Evolutionary conservation across 2,329 filamentous ascomycete genomes (phyloP).

Genomic region (Neurospora sp.): DNA sequence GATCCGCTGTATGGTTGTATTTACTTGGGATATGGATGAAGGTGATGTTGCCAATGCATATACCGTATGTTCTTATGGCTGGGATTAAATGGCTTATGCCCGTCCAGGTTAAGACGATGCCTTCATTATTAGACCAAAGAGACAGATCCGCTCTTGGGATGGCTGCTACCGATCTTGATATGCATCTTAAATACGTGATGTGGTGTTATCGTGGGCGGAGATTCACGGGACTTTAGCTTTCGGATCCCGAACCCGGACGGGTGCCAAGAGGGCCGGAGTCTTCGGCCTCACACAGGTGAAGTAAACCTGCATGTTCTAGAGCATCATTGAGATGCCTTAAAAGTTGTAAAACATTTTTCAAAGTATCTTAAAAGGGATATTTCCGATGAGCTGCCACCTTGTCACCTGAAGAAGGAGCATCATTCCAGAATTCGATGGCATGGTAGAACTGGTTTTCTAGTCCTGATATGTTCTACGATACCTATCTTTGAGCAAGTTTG

Average conservation of each 20-base stretch:
- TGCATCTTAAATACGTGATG: neutral
- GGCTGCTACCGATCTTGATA: neutral
- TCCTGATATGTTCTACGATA: too few species aligned
- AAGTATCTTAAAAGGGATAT: neutral
- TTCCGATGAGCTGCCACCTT: too few species aligned
- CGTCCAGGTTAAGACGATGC: neutral
- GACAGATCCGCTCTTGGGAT: neutral
- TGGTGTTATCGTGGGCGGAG: neutral
- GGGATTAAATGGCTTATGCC: neutral
- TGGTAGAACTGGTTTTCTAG: too few species aligned
- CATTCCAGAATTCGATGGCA: too few species aligned
- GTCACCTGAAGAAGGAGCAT: too few species aligned
- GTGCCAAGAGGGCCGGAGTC: neutral
- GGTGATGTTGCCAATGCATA: too few species aligned
- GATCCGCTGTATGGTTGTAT: neutral
- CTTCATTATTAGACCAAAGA: accelerated
- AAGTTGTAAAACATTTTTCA: neutral
- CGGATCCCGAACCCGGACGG: neutral
- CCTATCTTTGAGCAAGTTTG: too few species aligned
- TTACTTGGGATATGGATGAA: neutral
- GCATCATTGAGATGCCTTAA: neutral
- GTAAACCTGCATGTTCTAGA: neutral
- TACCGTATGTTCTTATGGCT: too few species aligned
- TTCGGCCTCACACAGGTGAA: neutral
- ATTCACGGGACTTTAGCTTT: neutral